Evolutionary conservation across 208 protist genomes (phyloP).

Genomic region (Phytomonas francai): DNA sequence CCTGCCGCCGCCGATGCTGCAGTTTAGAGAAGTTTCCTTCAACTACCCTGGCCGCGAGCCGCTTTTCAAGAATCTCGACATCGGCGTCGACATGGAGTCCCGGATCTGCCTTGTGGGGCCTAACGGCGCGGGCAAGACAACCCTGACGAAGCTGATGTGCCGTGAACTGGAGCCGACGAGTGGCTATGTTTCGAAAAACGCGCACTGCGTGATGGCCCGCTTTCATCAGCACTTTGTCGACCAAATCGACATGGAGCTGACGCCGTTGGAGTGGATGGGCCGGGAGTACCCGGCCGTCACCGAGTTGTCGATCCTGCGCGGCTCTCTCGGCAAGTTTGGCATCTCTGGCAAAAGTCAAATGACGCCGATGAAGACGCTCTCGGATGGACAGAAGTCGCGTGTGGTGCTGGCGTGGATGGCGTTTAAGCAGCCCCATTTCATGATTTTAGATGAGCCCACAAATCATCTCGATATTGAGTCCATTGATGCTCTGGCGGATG

Average conservation of each 20-base stretch:
- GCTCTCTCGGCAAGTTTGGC: conserved; percentile 92
- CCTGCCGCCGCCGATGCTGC: conserved; percentile 90
- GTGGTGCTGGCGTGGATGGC: conserved; percentile 95
- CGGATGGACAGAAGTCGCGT: conserved; percentile 95
- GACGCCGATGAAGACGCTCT: conserved; percentile 90
- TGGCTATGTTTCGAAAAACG: conserved; percentile 89
- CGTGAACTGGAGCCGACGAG: conserved; percentile 86
- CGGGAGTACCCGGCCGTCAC: conserved; percentile 87
- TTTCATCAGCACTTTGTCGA: conserved; percentile 97
- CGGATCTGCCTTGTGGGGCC: conserved; percentile 95
- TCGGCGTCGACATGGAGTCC: conserved; percentile 93
- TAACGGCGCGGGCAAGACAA: conserved; percentile 97
- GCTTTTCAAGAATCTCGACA: conserved; percentile 88
- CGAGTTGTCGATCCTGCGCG: conserved; percentile 84
- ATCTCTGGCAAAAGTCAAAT: conserved; percentile 87
- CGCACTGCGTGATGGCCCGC: conserved; percentile 89
- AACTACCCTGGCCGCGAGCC: conserved; percentile 81
- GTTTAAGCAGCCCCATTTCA: conserved; percentile 91
- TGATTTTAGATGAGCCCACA: conserved; percentile 97
- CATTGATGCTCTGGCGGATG: conserved; percentile 93
- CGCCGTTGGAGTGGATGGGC: conserved; percentile 93
- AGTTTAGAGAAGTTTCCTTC: conserved; percentile 91
- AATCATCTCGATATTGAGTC: conserved; percentile 97
- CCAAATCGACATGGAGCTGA: conserved; percentile 89
- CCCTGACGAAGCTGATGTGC: conserved; percentile 94